Evolutionary conservation across 148 eudicot species (phyloP).

Genomic region (Vaccinium darrowii): DNA sequence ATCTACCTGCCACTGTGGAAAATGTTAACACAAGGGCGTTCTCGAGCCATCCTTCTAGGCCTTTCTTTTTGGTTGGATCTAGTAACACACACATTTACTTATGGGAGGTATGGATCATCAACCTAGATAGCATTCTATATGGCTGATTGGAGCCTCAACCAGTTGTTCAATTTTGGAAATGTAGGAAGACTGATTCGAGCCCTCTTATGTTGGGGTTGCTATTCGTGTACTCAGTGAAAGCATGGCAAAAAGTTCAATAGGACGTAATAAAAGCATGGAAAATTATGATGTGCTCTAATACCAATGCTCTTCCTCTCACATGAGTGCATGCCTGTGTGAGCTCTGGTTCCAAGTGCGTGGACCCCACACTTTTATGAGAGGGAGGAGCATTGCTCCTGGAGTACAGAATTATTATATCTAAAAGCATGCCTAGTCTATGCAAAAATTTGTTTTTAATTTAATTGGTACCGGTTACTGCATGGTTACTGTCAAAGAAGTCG

Average conservation of each 20-base stretch:
- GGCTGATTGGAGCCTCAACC: conserved; percentile 6
- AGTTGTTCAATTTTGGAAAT: neutral
- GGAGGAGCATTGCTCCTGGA: neutral
- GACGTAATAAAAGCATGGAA: neutral
- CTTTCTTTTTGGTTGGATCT: conserved; percentile 91
- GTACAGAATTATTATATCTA: neutral
- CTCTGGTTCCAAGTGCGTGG: neutral
- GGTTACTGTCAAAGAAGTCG: neutral
- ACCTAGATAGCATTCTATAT: neutral
- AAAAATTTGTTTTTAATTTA: neutral
- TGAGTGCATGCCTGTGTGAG: neutral
- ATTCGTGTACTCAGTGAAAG: conserved; percentile 1
- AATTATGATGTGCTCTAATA: neutral
- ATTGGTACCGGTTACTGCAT: neutral
- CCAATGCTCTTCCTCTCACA: neutral
- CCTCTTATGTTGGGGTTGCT: neutral
- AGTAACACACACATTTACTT: conserved; percentile 82
- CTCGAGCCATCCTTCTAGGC: conserved; percentile 90
- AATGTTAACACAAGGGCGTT: conserved; percentile 69
- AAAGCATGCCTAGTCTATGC: neutral
- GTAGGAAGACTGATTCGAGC: neutral
- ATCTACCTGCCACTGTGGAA: conserved; percentile 81
- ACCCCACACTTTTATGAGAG: neutral
- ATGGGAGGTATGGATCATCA: conserved; percentile 76
- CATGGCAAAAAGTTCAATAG: neutral